Percentiles rank a stretch among this genome's conserved stretches.
These are phyloP conservation scores for Pyricularia grisea DNA, from an alignment of 2,329 filamentous ascomycete species.

Conservation along the genomic window DNA sequence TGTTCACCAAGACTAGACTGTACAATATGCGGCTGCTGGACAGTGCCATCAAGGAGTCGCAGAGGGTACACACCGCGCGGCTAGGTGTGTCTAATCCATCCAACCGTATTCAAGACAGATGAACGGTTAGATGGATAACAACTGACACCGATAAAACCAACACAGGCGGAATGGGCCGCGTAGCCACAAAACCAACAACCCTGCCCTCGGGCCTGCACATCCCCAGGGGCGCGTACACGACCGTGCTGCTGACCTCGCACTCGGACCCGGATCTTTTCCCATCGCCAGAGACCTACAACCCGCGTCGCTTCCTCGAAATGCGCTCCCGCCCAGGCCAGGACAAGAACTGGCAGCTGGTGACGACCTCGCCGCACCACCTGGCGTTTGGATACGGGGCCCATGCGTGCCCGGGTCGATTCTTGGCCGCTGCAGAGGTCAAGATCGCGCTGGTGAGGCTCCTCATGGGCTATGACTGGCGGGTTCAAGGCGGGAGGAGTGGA, in stretches of 20 bases:
- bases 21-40: neutral
- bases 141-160: neutral
- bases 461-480: slow-evolving; percentile 23
- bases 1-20: neutral
- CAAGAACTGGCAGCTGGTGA: neutral
- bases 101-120: neutral
- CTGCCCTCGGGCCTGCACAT: neutral
- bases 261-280: neutral
- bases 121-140: neutral
- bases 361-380: slow-evolving; percentile 17
- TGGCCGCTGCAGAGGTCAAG: slow-evolving; percentile 36
- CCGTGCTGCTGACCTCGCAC: neutral
- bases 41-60: neutral
- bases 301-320: neutral
- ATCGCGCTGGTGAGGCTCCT: slow-evolving; percentile 30
- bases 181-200: neutral
- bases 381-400: slow-evolving; percentile 38
- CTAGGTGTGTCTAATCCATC: neutral
- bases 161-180: neutral
- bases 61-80: neutral
- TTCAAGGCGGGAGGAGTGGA: neutral
- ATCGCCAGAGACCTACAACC: neutral
- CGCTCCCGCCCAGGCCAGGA: neutral
- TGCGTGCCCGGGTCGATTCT: slow-evolving; percentile 39
- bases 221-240: neutral